Conservation (phyloP, 345 rosid genomes). For the Turritis glabra region DNA sequence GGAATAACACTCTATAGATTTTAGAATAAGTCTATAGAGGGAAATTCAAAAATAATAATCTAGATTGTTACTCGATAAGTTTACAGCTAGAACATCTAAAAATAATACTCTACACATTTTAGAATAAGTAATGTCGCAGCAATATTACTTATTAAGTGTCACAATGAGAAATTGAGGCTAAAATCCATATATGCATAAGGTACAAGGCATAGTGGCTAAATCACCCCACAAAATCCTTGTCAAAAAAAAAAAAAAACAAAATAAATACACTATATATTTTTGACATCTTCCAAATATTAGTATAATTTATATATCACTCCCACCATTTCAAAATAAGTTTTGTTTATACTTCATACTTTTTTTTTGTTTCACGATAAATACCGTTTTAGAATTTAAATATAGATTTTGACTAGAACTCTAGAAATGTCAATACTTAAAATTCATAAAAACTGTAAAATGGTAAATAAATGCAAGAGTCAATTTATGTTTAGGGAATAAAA, state of each 20-base stretch:
- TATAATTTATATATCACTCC: background rate
- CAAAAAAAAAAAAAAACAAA: background rate
- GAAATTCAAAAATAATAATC: background rate
- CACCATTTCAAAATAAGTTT: background rate
- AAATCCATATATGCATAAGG: background rate
- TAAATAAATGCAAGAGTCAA: background rate
- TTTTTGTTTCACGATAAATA: background rate
- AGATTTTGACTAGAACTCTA: background rate
- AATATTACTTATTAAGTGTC: background rate
- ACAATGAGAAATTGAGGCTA: background rate
- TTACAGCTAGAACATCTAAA: no score
- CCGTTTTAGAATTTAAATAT: background rate
- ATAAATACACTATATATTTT: background rate
- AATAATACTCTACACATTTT: no score
- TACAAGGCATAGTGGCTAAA: background rate
- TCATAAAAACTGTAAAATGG: background rate
- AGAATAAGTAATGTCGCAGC: no score
- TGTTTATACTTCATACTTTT: no score
- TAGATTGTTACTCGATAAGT: no score
- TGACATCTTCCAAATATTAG: background rate
- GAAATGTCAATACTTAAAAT: background rate
- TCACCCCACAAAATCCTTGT: background rate
- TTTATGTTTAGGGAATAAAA: background rate
- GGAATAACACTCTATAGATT: background rate
- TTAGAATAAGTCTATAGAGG: background rate